phyloP scores from a whole-genome alignment of 163 green algal species.

The Volvox carteri region DNA sequence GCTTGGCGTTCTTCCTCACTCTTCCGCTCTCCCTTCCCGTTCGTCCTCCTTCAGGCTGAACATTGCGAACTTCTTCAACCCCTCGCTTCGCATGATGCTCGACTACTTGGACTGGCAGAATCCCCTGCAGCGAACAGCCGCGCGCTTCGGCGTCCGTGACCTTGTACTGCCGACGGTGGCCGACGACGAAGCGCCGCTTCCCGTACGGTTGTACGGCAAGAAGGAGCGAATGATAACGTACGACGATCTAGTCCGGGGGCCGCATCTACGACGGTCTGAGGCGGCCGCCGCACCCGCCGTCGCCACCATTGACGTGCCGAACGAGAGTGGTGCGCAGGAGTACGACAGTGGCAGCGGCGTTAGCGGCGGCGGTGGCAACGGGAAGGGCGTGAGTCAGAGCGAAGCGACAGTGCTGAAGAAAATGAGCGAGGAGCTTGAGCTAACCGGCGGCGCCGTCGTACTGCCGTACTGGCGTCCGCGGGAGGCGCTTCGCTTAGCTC shows the following conservation, averaged over 20 bases:
- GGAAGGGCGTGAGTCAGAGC: not conserved
- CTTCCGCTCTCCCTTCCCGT: too few relatives aligned
- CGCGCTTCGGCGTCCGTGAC: not conserved
- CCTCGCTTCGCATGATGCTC: slow-evolving; percentile 36
- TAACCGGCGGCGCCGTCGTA: not conserved
- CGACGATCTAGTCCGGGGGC: not conserved
- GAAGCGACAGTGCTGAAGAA: not conserved
- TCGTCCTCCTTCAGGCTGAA: not conserved
- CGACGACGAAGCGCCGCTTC: not conserved
- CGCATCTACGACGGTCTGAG: not conserved
- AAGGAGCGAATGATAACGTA: not conserved
- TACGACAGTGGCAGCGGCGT: too few relatives aligned
- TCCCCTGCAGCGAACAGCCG: not conserved
- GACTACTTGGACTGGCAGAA: slow-evolving; percentile 48
- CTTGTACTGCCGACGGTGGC: not conserved
- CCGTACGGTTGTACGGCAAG: not conserved
- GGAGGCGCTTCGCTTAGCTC: not conserved
- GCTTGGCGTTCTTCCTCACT: too few relatives aligned
- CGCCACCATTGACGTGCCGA: not conserved
- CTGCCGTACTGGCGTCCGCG: slow-evolving; percentile 47
- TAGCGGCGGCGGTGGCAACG: too few relatives aligned
- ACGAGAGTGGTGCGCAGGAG: not conserved
- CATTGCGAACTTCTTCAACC: slow-evolving; percentile 40
- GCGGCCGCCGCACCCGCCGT: not conserved
- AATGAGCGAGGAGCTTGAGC: not conserved